Evolutionary conservation across 2,329 filamentous ascomycete genomes (phyloP), one percentile per base, ranked within the genome.

Genomic region (Microascus cirrosus): DNA sequence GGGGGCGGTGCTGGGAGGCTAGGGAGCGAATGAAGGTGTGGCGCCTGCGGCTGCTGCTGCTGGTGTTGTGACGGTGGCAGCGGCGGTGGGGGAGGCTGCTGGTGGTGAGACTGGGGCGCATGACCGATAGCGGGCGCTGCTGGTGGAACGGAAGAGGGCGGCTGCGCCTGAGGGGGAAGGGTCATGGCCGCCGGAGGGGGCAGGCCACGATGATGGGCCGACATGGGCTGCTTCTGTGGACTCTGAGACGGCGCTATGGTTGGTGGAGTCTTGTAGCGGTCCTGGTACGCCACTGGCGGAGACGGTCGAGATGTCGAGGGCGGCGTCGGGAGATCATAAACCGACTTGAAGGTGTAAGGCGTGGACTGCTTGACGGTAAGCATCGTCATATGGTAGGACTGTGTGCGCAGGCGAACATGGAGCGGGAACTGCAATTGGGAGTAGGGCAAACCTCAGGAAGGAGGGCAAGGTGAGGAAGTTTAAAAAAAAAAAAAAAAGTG

Each of bases 111-210:
- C 10, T 54, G 58, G 42, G 55, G 60, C 54, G 57, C 53, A 24
- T 58, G 59, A 22, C 59, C 66, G 10, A 54, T 50, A 20, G 54
- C 53, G 5, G 59, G 53, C 24, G 48, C 20, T 18, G 48, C 20
- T 24, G 50, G 56, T 52, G 24, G 64, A 54, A 63, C 64, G 56
- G 63, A 63, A 25, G 64, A 57, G 20, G 64, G 56, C 22, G 67
- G 68, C 63, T 72, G 72, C 57, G 70, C 70, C 62, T 77, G 75
- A 54, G 72, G 78, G 61, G 82, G 75, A 63, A 86, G 71, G 65
- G 80, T 77, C 80, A 87, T 82, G 69, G 81, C 81, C 65, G 82
- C 80, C 71, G 86, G 84, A 59, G 82, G 81, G 69, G 86, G 86
- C 74, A 89, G 74, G 65, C 82, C 83, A 71, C 85, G 82, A 71